A percentile compares a stretch with the other conserved stretches of the same genome.
These are phyloP conservation scores for Vitis vinifera DNA, from an alignment of 164 flowering plant species.

Conservation along the genomic window DNA sequence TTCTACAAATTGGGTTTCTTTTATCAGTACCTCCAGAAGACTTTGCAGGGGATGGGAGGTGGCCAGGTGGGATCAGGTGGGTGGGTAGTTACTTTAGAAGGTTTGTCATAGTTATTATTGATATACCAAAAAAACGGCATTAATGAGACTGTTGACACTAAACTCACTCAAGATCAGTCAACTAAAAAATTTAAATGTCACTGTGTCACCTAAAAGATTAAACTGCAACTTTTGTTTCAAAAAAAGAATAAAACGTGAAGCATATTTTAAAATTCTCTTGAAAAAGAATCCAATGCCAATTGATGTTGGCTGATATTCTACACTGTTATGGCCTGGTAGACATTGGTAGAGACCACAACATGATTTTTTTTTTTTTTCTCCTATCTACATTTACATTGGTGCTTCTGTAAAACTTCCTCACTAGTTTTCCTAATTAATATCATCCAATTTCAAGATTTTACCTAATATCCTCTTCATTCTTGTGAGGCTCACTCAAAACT, in stretches of 20 bases:
- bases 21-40: neutral
- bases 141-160: neutral
- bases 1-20: neutral
- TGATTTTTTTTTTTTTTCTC: too few relatives aligned
- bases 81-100: too few relatives aligned
- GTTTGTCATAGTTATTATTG: too few relatives aligned
- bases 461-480: too few relatives aligned
- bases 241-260: neutral
- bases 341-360: too few relatives aligned
- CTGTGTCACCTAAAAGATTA: neutral
- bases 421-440: neutral
- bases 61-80: too few relatives aligned
- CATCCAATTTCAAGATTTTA: neutral
- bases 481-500: neutral
- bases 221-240: neutral
- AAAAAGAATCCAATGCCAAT: neutral
- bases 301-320: neutral
- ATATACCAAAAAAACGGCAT: neutral
- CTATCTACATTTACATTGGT: neutral
- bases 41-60: too few relatives aligned
- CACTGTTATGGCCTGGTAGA: too few relatives aligned
- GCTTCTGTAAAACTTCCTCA: neutral
- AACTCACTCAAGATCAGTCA: neutral
- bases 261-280: neutral
- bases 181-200: neutral